These are phyloP conservation scores for Breynia disticha DNA, from an alignment of 441 rosid genomes.

Conservation along the genomic window DNA sequence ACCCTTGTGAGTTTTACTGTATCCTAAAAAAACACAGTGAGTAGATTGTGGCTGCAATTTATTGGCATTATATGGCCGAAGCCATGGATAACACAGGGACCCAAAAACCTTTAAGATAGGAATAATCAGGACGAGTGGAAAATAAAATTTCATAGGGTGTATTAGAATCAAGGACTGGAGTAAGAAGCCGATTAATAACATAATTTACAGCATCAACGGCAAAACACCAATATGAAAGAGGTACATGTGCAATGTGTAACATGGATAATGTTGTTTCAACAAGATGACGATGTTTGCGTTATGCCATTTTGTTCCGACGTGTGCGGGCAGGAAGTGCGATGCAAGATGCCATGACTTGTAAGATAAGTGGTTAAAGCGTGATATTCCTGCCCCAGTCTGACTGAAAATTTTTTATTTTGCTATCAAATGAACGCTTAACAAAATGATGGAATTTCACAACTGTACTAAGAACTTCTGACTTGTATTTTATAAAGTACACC, in stretches of 20 bases:
- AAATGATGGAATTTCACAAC: background rate
- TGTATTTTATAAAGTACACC: background rate
- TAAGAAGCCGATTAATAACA: background rate
- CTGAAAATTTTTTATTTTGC: background rate
- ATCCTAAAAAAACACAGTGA: background rate
- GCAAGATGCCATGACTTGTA: background rate
- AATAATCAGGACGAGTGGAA: background rate
- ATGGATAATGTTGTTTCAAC: conserved; percentile 2
- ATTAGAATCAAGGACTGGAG: background rate
- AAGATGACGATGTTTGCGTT: background rate
- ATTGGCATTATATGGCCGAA: background rate
- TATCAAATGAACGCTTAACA: background rate
- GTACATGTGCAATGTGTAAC: background rate
- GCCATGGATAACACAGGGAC: background rate
- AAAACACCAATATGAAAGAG: background rate
- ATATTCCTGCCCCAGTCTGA: background rate
- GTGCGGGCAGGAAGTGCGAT: background rate
- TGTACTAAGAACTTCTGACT: background rate
- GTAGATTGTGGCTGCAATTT: background rate
- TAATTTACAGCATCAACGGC: background rate
- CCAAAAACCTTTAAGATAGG: background rate
- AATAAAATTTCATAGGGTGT: background rate
- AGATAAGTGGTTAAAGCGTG: background rate
- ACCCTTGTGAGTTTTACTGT: background rate
- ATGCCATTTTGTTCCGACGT: background rate